Evolutionary conservation across 1,139 yeast genomes (phyloP), one percentile per base, ranked within the genome.

Genomic region (Torulaspora globosa): DNA sequence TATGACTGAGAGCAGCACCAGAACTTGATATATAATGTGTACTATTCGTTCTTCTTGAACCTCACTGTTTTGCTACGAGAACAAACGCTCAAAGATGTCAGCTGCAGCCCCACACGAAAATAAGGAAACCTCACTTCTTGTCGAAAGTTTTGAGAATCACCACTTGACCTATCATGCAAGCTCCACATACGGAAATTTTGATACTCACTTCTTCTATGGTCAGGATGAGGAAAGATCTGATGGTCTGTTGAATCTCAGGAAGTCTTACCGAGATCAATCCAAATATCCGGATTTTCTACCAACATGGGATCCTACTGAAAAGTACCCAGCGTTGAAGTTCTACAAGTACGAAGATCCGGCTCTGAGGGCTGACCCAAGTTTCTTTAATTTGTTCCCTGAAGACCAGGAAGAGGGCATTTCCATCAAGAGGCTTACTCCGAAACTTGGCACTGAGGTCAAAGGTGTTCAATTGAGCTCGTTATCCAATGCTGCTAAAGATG

Each of bases 401-500:
- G 42, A 39, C 10, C 28, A 38, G 5, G 30, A 33, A 10, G 38
- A 34, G 12, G 35, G 33, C 19, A 32, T 50, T n/a, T 21, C 37
- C 7, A 39, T 42, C 32, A 45, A 39, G 33, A 54, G 46, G 23
- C 44, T 53, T 16, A 55, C 57, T 9, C 56, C 58, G 10, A 53
- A 52, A 30, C 39, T 53, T 14, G 82, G 82, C 48, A 76, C 80
- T n/a, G 81, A 77, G 57, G 69, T 79, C 56, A 73, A 74, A 41
- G 81, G 80, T 1, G 60, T 78, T 44, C 81, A 78, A 59, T 63
- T 78, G 46, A 61, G 65, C 16, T 76, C 75, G 24, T 69, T 78
- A 52, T 68, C 57, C 44, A 77, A 75, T 52, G 59, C 76, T 56
- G 82, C 76, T 52, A 70, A 69, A 50, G 82, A 76, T 56, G 83